Conservation (phyloP, 257 asterid species). For the Verbena officinalis region DNA sequence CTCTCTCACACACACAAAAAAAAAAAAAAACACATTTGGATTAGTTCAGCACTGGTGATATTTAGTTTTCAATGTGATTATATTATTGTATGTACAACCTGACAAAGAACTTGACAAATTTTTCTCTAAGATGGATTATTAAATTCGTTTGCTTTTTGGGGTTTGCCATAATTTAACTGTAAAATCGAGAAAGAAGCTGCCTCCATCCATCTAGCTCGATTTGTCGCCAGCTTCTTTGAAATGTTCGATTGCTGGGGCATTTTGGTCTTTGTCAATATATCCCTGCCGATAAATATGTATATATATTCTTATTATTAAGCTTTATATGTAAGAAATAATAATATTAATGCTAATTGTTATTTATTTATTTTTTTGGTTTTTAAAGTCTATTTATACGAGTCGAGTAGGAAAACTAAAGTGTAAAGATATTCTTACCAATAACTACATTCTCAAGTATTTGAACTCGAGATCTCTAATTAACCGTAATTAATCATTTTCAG, state of each 20-base stretch:
- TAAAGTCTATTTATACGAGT: too few relatives aligned
- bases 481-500: too few relatives aligned
- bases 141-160: constrained; percentile 32
- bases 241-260: constrained; percentile 36
- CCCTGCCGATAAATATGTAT: not conserved
- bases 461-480: too few relatives aligned
- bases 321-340: not conserved
- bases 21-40: constrained; percentile 42
- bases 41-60: constrained; percentile 46
- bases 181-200: constrained; percentile 41
- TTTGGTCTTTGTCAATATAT: constrained; percentile 5
- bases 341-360: too few relatives aligned
- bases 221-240: constrained; percentile 48
- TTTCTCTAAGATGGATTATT: constrained; percentile 21
- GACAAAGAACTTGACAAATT: constrained; percentile 45
- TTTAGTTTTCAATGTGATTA: not conserved
- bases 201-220: constrained; percentile 37
- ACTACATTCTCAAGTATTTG: too few relatives aligned
- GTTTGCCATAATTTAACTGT: constrained; percentile 39
- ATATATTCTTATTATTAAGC: constrained; percentile 25
- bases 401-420: too few relatives aligned
- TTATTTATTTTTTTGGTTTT: too few relatives aligned
- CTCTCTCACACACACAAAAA: constrained; percentile 9
- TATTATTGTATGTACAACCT: constrained; percentile 17
- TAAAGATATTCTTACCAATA: too few relatives aligned